phyloP scores from a whole-genome alignment of 2,329 filamentous ascomycete genomes.

The Kalmusia sp. region DNA sequence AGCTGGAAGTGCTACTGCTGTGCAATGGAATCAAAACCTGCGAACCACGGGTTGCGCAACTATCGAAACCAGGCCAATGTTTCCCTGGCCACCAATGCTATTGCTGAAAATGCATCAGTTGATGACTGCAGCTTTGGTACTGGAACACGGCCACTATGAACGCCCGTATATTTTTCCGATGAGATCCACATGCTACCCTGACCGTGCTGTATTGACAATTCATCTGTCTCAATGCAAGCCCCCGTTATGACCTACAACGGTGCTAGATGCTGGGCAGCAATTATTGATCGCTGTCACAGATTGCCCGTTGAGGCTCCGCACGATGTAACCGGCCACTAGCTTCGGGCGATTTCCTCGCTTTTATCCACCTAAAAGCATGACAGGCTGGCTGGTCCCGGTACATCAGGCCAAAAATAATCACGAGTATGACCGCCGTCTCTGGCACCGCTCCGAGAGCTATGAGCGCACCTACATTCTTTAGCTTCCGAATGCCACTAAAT shows the following conservation, averaged over 20 bases:
- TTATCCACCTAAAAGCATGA: slow-evolving; percentile 17
- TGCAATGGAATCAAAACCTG: slow-evolving; percentile 1
- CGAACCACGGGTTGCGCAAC: not conserved
- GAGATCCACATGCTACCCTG: slow-evolving; percentile 2
- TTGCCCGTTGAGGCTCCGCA: slow-evolving; percentile 28
- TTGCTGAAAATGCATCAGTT: not conserved
- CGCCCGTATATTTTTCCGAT: slow-evolving; percentile 2
- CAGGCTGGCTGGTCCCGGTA: slow-evolving; percentile 27
- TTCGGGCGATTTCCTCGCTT: slow-evolving; percentile 36
- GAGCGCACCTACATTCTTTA: slow-evolving; percentile 36
- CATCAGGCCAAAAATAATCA: slow-evolving; percentile 41
- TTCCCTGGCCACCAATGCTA: not conserved
- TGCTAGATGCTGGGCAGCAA: slow-evolving; percentile 8
- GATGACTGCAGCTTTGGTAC: not conserved
- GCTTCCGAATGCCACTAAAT: slow-evolving; percentile 17
- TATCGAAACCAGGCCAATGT: not conserved
- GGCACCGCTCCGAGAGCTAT: slow-evolving; percentile 28
- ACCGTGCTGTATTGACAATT: slow-evolving; percentile 7
- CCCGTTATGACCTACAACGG: slow-evolving; percentile 1
- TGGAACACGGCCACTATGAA: slow-evolving; percentile 1
- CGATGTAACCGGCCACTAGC: slow-evolving; percentile 40
- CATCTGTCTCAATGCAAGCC: slow-evolving; percentile 6
- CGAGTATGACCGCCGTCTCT: slow-evolving; percentile 32
- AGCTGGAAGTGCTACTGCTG: slow-evolving; percentile 1
- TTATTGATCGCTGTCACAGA: slow-evolving; percentile 39